Base-by-base conservation (phyloP, 73 alveolate species). In the Effrenium voratum region DNA sequence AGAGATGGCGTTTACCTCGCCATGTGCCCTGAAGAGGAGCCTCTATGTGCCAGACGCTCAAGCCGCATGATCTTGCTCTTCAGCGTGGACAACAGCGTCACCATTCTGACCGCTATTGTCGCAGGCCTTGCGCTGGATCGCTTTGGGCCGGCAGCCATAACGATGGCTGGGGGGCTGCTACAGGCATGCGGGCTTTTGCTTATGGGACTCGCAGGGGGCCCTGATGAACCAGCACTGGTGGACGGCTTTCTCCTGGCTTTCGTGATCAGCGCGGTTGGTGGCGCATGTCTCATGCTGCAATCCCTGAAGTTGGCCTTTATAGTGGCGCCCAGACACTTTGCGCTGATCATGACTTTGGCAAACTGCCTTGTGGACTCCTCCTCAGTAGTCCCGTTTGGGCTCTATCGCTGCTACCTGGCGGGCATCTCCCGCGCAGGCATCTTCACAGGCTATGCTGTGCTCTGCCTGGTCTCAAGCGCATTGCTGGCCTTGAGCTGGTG, bases 21-120 rank as follows among this genome's bases (percentile, higher is more conserved):
- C 8, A 68, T 59, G 47, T 86, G 68, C 46, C 34, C 92, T 16
- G 73, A 6, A 50, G 84, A 90, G 43, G 97, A 90, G 41, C 85
- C 87, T 24, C 34, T 90, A 63, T 90, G 97, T 41, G 6, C 87
- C 13, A 76, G 68, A 1, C 97, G 97, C 59, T 63, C 86, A n/a
- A 90, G 97, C 66, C 97, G 97, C 55, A 90, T 90, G 97, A 70
- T 90, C 52, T 50, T 90, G 75, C 76, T 90, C 26, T 90, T 24
- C 97, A 90, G 87, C 34, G 97, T 90, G 72, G 97, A 90, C 87
- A 90, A 90, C 52, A 75, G 68, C 19, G 97, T 68, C 36, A 68
- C 84, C 47, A 82, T 82, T 50, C 28, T 82, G 10, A 32, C 92
- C 12, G n/a, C n/a, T n/a, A 82, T 73, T 10, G 50, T 49, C 75